Base-by-base conservation (phyloP, 805 yeast genomes). In the Yamadazyma phyllophila region DNA sequence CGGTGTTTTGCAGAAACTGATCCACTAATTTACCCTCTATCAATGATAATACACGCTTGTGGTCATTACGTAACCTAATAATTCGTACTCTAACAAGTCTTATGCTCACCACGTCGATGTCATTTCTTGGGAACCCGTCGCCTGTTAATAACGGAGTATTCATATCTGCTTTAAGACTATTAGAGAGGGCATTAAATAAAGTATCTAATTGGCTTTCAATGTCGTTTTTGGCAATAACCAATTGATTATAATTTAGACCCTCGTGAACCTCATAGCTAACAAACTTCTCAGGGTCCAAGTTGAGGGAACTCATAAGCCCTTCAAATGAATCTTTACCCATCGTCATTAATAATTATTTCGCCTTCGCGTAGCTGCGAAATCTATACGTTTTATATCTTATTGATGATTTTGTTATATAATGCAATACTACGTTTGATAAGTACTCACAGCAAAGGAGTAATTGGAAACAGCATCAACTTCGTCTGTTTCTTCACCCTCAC, bases 121-220 rank as follows among this genome's bases (percentile, higher is more conserved):
- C 97, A 13, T 71, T 62, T 36, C 97, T 68, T 0, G 99, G 99
- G 56, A 79, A 92, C 15, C 97, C 97, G 57, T 92, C 96, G 0
- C 56, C 47, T 0, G 85, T 79, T 2, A 87, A 64, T 47, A 92
- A 63, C 0, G 81, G 71, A 1, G 91, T 82, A 17, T 74, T 62
- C 88, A 88, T 82, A 52, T 78, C 82, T 3, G 73, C 81, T 10
- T 71, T 65, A 51, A 80, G 79, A 36, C 59, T 55, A 46, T 65
- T 50, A 6, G 55, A 50, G 20, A 87, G 67, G 11, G 70, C 56
- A 26, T 68, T 76, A 49, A 75, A 71, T 36, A 81, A 47, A 9
- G 44, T 10, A 7, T 30, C 31, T 32, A 67, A 49, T 51, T 67
- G 71, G 3, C 50, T 35, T 44, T 67, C 68, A 29, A 63, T 27